Base-by-base conservation (phyloP, 371 early-diverging fungal genomes). In the Circinella minor region DNA sequence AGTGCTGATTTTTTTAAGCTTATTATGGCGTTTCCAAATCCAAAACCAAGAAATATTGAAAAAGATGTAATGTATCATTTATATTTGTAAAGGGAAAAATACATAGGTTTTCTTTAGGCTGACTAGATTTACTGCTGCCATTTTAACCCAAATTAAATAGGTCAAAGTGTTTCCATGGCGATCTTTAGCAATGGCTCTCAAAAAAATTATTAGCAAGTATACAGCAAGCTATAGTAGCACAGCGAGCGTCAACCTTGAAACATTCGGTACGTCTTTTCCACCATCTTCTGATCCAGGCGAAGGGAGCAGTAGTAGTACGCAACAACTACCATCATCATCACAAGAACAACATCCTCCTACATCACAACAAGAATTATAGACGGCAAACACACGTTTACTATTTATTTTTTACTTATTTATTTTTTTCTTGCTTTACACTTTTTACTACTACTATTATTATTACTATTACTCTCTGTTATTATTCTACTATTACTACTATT, bases 81-180 rank as follows among this genome's bases (percentile, higher is more conserved):
- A 27, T 27, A 27, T 2, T 27, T 43, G 43, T 43, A 43, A 11
- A 43, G 11, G 43, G 43, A 43, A 9, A 43, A 1, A 43, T 43
- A 3, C 9, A 43, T 27, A 27, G 27, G 27, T 27, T 27, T 27
- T 27, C 27, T 27, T 27, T 27, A 27, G 2, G 27, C 27, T 27
- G 27, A 27, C 27, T 27, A 27, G 27, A 27, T 27, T 27, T 27
- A 27, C 27, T 27, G 27, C 43, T 43, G 9, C 43, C 3, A 43
- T 43, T 43, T 43, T 27, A 27, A 27, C 3, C 43, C 43, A 6
- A 43, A 6, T 9, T 11, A 43, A 9, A 43, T 43, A 51, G 51
- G 89, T 93, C 79, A 92, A 92, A 71, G 92, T 93, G 4, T 93
- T 91, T 77, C 86, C 86, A 11, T 93, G 93, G 93, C 77, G 84